These are phyloP conservation scores for Dactylellina leptospora DNA, from an alignment of 2,329 filamentous ascomycete genomes.

Conservation along the genomic window DNA sequence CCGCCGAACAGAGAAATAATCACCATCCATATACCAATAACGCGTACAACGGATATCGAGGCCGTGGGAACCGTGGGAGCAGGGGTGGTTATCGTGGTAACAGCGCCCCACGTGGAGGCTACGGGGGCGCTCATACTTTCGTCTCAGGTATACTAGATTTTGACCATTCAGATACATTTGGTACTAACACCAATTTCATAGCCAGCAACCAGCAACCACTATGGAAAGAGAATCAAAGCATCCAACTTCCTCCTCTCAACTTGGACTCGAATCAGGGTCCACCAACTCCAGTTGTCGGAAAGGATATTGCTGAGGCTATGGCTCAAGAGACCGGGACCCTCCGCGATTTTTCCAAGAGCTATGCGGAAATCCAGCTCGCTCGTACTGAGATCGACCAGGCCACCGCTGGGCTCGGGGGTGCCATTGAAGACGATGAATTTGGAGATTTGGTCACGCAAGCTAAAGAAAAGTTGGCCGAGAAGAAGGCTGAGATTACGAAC, in stretches of 20 bases:
- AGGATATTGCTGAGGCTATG: constrained; percentile 28
- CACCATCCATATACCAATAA: constrained; percentile 24
- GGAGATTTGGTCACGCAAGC: constrained; percentile 18
- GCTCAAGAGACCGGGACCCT: constrained; percentile 30
- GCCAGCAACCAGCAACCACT: constrained; percentile 31
- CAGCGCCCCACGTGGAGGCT: constrained; percentile 23
- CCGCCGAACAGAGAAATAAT: constrained; percentile 27
- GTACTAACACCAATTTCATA: constrained; percentile 13
- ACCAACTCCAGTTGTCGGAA: constrained; percentile 44
- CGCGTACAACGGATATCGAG: constrained; percentile 27
- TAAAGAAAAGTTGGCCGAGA: constrained; percentile 37
- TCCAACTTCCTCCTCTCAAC: constrained; percentile 14
- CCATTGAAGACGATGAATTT: background rate
- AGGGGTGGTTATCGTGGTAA: constrained; percentile 27
- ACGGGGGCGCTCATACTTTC: constrained; percentile 18
- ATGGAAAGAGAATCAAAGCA: constrained; percentile 27
- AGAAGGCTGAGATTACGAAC: constrained; percentile 43
- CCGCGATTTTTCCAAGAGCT: constrained; percentile 34
- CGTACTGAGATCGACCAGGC: constrained; percentile 34
- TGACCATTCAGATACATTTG: background rate
- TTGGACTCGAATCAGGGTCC: constrained; percentile 16
- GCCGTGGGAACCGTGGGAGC: constrained; percentile 37
- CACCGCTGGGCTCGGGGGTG: constrained; percentile 8
- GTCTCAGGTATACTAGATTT: constrained; percentile 18
- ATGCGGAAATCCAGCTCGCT: constrained; percentile 35